Percentiles rank a stretch among this genome's conserved stretches.
These are phyloP conservation scores for Diaporthe australafricana DNA, from an alignment of 2,329 filamentous ascomycete genomes.

Conservation along the genomic window DNA sequence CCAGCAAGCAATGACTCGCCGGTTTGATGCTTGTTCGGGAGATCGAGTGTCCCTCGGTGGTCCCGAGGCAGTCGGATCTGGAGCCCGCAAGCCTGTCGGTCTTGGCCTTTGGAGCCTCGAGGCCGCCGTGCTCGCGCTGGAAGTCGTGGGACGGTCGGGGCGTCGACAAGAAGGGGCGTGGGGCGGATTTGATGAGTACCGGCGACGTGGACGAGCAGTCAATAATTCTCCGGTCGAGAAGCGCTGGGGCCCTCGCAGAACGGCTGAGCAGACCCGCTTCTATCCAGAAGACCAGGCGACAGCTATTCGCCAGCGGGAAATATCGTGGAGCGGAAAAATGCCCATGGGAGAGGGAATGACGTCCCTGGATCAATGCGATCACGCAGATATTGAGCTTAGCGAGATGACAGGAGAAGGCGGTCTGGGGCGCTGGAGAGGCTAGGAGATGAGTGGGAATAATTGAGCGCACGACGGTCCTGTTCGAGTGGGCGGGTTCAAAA, in stretches of 20 bases:
- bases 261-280: slow-evolving; percentile 5
- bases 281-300: slow-evolving; percentile 18
- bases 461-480: background rate
- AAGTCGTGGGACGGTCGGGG: background rate
- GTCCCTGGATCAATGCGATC: slow-evolving; percentile 20
- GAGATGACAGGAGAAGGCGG: slow-evolving; percentile 27
- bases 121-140: background rate
- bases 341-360: slow-evolving; percentile 30
- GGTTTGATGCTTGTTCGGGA: background rate
- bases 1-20: slow-evolving; percentile 31
- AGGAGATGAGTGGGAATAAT: background rate
- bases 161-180: slow-evolving; percentile 18
- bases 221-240: slow-evolving; percentile 26
- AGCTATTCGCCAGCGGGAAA: slow-evolving; percentile 11
- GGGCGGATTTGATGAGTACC: slow-evolving; percentile 27
- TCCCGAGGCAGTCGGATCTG: slow-evolving; percentile 11
- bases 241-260: background rate
- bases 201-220: slow-evolving; percentile 1
- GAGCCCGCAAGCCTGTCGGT: slow-evolving; percentile 3
- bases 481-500: background rate
- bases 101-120: slow-evolving; percentile 5
- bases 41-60: background rate
- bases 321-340: slow-evolving; percentile 28
- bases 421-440: slow-evolving; percentile 7
- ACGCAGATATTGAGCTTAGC: slow-evolving; percentile 19